Evolutionary conservation across 352 stramenopile species (phyloP), one percentile per base, ranked within the genome.

Genomic region (Phytopythium cucurbitacearum): DNA sequence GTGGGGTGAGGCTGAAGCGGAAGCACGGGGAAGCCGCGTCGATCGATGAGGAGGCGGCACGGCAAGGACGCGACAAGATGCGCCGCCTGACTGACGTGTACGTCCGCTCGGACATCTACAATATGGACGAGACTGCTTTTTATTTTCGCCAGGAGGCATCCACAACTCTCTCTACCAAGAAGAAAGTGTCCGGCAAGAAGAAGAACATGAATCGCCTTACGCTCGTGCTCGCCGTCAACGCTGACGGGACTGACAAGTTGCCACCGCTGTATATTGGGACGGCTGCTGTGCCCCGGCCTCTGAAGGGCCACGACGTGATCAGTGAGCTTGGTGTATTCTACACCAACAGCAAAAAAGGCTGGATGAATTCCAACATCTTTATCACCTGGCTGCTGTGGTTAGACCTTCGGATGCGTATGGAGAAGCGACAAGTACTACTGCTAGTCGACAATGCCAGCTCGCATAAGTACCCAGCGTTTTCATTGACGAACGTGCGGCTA

Each of bases 101-200:
- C 36, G 15, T 38, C 7, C 39, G 34, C 8, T n/a, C n/a, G 1
- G 34, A 66, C 34, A 16, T 59, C 3, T 59, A 53, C n/a, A 57
- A 59, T 33, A 59, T 59, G 59, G 49, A 65, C 21, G 48, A 63
- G 36, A 60, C 36, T 1, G 45, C 40, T 1, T 48, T 63, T 13
- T 60, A 53, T n/a, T 59, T 54, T 42, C 54, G 52, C 0, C n/a
- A 51, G 47, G 45, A 59, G 16, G 39, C 51, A 1, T 28, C 34
- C 39, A 35, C 43, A 9, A 57, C 52, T 7, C 48, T 57, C 5
- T 53, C 53, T 5, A 16, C 21, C 4, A 1, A 11, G 43, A 35
- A 16, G 43, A 5, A 5, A 5, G 4, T 49, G 7, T 7, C 43
- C 28, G 54, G 48, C 15, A 40, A 48, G 36, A 64, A 64, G 40